These are phyloP conservation scores for Aspergillus bombycis DNA, from an alignment of 2,329 filamentous ascomycete species.

Conservation along the genomic window DNA sequence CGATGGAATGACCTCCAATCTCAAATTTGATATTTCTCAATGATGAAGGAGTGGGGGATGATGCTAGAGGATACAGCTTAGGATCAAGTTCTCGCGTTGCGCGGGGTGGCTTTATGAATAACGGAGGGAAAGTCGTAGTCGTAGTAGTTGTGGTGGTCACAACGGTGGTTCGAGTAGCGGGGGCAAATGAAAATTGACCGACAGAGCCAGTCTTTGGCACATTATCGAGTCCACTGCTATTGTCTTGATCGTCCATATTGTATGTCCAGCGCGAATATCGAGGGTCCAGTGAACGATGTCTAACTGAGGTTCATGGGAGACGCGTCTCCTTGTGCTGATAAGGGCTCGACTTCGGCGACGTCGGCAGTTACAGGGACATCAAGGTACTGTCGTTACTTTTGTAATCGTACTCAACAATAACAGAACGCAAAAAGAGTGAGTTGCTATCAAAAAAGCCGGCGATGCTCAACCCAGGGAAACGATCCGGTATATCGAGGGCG, in stretches of 20 bases:
- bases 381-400: conserved; percentile 20
- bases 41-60: conserved; percentile 77
- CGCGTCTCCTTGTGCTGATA: conserved; percentile 20
- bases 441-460: conserved; percentile 11
- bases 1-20: conserved; percentile 62
- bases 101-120: conserved; percentile 74
- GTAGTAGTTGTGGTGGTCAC: conserved; percentile 93
- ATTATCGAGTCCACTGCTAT: conserved; percentile 23
- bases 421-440: conserved; percentile 11
- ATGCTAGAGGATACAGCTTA: conserved; percentile 87
- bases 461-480: conserved; percentile 15
- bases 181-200: conserved; percentile 64
- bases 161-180: conserved; percentile 66
- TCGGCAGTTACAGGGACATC: conserved; percentile 12
- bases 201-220: conserved; percentile 47
- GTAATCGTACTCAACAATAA: conserved; percentile 17
- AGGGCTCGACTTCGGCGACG: conserved; percentile 15
- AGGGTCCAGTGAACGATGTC: conserved; percentile 15
- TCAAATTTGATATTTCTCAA: conserved; percentile 78
- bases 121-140: conserved; percentile 77
- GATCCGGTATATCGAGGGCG: conserved; percentile 23
- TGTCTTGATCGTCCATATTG: conserved; percentile 35
- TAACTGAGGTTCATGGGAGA: conserved; percentile 11
- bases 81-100: conserved; percentile 74
- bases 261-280: conserved; percentile 19